Evolutionary conservation across 2,329 filamentous ascomycete species (phyloP).

Genomic region (Paraphoma chrysanthemicola): DNA sequence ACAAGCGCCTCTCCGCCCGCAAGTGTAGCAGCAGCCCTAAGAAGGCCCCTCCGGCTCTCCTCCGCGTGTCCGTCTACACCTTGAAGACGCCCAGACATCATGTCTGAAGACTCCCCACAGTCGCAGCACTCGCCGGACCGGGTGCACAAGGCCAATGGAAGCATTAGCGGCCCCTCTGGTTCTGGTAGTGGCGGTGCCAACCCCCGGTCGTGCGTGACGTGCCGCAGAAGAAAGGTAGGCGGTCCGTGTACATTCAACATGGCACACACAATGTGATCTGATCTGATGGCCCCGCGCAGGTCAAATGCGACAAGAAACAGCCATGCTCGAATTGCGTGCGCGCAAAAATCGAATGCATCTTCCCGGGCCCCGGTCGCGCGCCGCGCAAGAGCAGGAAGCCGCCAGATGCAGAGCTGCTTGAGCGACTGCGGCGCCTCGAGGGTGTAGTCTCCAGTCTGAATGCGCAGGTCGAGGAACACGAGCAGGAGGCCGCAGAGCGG

Average conservation of each 20-base stretch:
- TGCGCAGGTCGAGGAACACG: constrained; percentile 45
- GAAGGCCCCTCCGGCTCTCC: constrained; percentile 3
- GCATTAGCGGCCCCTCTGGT: constrained; percentile 18
- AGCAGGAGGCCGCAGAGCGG: constrained; percentile 40
- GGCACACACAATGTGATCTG: background rate
- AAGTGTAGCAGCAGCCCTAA: background rate
- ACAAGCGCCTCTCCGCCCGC: background rate
- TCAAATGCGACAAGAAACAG: constrained; percentile 80
- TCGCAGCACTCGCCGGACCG: constrained; percentile 22
- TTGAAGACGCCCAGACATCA: constrained; percentile 15
- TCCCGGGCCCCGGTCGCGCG: constrained; percentile 75
- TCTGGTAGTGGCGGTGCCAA: constrained; percentile 22
- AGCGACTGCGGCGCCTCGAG: constrained; percentile 74
- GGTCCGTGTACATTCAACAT: background rate
- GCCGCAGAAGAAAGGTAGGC: constrained; percentile 56
- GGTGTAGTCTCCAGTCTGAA: constrained; percentile 73
- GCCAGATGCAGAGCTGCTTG: constrained; percentile 74
- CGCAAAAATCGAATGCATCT: constrained; percentile 74
- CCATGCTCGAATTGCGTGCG: constrained; percentile 78
- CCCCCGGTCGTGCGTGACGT: constrained; percentile 46
- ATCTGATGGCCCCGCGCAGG: constrained; percentile 33
- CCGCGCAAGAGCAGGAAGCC: constrained; percentile 73
- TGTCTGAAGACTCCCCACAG: constrained; percentile 34
- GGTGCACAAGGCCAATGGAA: constrained; percentile 26
- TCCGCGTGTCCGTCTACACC: background rate